Conservation (phyloP, 106 monocot species). For the Vanilla planifolia region DNA sequence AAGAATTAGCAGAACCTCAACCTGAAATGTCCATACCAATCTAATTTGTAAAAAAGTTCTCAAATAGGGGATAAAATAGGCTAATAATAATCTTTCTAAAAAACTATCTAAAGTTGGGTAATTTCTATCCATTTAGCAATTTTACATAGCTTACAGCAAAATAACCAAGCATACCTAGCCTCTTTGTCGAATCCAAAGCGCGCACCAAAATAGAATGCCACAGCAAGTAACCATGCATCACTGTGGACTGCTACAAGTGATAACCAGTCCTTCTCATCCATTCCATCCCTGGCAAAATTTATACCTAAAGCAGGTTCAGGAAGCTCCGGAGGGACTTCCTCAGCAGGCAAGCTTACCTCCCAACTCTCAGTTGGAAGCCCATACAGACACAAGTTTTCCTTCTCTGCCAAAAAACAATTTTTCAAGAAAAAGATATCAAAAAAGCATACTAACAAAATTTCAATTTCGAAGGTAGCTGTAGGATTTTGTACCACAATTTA, state of each 20-base stretch:
- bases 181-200: slow-evolving; percentile 93
- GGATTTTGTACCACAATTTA: too few relatives aligned
- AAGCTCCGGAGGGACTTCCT: slow-evolving; percentile 93
- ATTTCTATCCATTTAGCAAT: background rate
- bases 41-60: too few relatives aligned
- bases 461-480: too few relatives aligned
- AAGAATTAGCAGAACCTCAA: background rate
- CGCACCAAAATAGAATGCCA: slow-evolving; percentile 87
- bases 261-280: slow-evolving; percentile 85
- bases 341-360: slow-evolving; percentile 83
- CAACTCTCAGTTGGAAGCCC: slow-evolving; percentile 75
- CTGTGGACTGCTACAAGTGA: slow-evolving; percentile 90
- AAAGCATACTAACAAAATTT: background rate
- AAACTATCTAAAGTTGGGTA: background rate
- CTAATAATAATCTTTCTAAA: background rate
- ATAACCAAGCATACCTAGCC: slow-evolving; percentile 38
- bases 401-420: slow-evolving; percentile 38
- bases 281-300: slow-evolving; percentile 93
- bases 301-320: slow-evolving; percentile 91
- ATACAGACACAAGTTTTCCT: slow-evolving; percentile 85
- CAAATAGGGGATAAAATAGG: too few relatives aligned
- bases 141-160: background rate
- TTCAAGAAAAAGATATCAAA: background rate
- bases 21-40: background rate
- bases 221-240: slow-evolving; percentile 84